A percentile compares a stretch with the other conserved stretches of the same genome.
These are phyloP conservation scores for Filobasidium floriforme DNA, from an alignment of 768 basidiomycete species.

Conservation along the genomic window DNA sequence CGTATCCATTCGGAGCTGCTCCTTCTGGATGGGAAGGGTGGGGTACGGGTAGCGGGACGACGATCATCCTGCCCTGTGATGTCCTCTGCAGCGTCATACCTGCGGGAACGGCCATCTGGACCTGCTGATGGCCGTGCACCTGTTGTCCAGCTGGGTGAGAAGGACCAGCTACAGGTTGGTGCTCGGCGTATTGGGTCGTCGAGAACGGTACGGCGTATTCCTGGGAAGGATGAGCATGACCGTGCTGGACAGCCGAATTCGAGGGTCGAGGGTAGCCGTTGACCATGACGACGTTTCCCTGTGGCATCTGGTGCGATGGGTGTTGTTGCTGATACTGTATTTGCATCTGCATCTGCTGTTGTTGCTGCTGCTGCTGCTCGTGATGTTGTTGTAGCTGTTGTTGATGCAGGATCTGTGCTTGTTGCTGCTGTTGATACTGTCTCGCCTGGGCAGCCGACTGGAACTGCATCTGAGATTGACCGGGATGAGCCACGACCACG, in stretches of 20 bases:
- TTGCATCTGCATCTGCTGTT: constrained; percentile 6
- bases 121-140: not conserved
- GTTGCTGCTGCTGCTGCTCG: constrained; percentile 2
- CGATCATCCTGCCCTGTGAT: not conserved
- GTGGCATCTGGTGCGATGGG: not conserved
- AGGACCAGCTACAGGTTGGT: not conserved
- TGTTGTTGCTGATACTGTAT: not conserved
- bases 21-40: not conserved
- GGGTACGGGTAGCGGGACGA: not conserved
- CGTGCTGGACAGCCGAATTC: no score
- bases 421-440: not conserved
- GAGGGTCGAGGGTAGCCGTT: not conserved
- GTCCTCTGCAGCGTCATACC: not conserved
- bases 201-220: no score
- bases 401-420: not conserved
- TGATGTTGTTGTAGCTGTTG: not conserved
- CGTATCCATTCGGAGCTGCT: not conserved
- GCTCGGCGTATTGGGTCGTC: no score
- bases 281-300: not conserved
- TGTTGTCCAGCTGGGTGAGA: not conserved
- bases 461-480: not conserved
- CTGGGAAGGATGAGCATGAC: no score
- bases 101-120: not conserved
- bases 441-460: not conserved
- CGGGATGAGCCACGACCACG: no score